phyloP scores from a whole-genome alignment of 805 yeast species.

The Candida nemodendra region DNA sequence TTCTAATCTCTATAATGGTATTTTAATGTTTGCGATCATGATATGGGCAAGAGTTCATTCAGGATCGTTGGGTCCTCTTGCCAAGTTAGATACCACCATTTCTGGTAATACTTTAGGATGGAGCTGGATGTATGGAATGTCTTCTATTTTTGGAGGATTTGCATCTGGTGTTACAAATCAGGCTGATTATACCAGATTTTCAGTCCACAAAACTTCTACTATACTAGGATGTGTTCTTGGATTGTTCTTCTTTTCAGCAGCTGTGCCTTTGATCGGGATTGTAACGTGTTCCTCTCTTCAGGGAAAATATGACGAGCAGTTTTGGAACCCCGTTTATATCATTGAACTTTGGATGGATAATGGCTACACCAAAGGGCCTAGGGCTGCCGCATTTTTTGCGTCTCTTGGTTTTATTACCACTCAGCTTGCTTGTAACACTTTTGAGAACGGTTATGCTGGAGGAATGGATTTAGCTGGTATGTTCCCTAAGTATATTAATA shows the following conservation, averaged over 20 bases:
- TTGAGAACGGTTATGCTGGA: conserved; percentile 40
- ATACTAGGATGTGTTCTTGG: conserved; percentile 44
- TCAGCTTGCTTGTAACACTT: conserved; percentile 38
- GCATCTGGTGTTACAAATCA: conserved; percentile 40
- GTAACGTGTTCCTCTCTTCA: conserved; percentile 55
- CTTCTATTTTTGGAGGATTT: conserved; percentile 38
- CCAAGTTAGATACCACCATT: conserved; percentile 10
- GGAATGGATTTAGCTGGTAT: conserved; percentile 51
- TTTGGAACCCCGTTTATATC: conserved; percentile 47
- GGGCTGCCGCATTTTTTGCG: conserved; percentile 48
- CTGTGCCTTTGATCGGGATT: conserved; percentile 37
- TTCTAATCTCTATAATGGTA: conserved; percentile 21
- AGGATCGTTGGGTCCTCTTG: conserved; percentile 6
- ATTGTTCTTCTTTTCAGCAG: conserved; percentile 39
- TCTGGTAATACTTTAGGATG: conserved; percentile 29
- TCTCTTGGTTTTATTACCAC: conserved; percentile 35
- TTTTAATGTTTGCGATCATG: conserved; percentile 28
- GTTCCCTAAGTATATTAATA: conserved; percentile 41
- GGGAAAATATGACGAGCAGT: conserved; percentile 35
- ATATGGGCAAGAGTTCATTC: conserved; percentile 22
- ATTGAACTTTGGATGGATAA: conserved; percentile 35
- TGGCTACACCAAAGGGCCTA: conserved; percentile 32
- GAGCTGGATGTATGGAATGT: conserved; percentile 40
- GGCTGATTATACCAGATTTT: conserved; percentile 40
- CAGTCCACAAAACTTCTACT: conserved; percentile 33